Percentiles rank a stretch among this genome's conserved stretches.
Evolutionary conservation across 768 basidiomycete genomes (phyloP).

Genomic region (Suillus alpinus): DNA sequence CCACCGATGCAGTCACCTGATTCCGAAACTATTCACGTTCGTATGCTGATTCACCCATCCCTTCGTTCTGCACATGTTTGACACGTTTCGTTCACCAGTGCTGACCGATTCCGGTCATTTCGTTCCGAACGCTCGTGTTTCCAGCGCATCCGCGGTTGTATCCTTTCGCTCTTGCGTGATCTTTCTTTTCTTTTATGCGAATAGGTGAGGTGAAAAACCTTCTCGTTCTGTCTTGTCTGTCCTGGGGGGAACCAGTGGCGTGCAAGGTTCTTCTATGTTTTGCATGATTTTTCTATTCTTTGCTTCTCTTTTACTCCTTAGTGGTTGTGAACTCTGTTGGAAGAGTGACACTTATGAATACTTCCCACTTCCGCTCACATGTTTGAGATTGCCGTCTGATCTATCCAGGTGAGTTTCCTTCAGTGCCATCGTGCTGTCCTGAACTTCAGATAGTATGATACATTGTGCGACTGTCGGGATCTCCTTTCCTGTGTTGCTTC

Average conservation of each 20-base stretch:
- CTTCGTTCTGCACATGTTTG: not conserved
- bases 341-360: not conserved
- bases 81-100: too few relatives aligned
- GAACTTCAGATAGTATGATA: too few relatives aligned
- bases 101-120: too few relatives aligned
- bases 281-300: not conserved
- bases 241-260: not conserved
- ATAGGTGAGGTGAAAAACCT: not conserved
- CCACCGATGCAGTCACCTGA: not conserved
- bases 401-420: not conserved
- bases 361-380: not conserved
- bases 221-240: not conserved
- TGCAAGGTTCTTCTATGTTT: not conserved
- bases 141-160: not conserved
- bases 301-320: not conserved
- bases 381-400: not conserved
- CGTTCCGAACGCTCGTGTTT: too few relatives aligned
- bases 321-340: not conserved
- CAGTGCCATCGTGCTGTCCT: too few relatives aligned
- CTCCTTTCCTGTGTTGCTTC: too few relatives aligned
- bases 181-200: not conserved
- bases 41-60: not conserved
- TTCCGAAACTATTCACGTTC: not conserved
- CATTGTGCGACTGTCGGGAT: too few relatives aligned
- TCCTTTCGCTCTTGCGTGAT: not conserved